These are phyloP conservation scores for Termitomyces sp. DNA, from an alignment of 768 basidiomycete species.

Conservation along the genomic window DNA sequence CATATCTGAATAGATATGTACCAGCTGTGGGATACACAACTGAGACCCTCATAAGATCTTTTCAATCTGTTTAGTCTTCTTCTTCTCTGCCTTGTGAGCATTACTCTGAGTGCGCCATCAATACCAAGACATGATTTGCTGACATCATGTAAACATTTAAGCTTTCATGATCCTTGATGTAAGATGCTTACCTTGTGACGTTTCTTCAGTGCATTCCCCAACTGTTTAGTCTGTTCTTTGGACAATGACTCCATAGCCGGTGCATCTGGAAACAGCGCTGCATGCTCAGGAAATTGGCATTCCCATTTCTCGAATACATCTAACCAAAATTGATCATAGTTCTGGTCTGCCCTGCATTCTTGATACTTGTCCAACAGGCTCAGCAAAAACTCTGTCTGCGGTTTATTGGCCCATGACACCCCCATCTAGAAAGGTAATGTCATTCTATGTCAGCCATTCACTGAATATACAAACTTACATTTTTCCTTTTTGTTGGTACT, in stretches of 20 bases:
- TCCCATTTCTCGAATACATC: neutral
- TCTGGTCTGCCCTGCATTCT: neutral
- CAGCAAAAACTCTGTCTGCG: neutral
- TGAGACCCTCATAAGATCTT: neutral
- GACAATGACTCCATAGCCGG: neutral
- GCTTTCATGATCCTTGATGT: neutral
- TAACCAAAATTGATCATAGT: neutral
- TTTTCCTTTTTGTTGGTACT: too few relatives aligned
- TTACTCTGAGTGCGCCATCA: neutral
- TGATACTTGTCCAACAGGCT: neutral
- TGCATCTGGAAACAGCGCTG: neutral
- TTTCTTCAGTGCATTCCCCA: neutral
- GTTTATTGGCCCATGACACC: neutral
- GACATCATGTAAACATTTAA: neutral
- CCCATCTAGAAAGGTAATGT: neutral
- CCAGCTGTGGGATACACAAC: neutral
- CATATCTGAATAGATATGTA: conserved; percentile 5
- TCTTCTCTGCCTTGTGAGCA: neutral
- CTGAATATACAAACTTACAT: neutral
- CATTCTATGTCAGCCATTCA: neutral
- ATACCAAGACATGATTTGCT: conserved; percentile 3
- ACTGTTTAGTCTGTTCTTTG: neutral
- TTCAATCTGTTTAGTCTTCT: neutral
- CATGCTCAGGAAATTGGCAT: neutral
- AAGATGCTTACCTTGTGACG: neutral